Conservation (phyloP, 2,329 filamentous ascomycete species). For the Seiridium cupressi region DNA sequence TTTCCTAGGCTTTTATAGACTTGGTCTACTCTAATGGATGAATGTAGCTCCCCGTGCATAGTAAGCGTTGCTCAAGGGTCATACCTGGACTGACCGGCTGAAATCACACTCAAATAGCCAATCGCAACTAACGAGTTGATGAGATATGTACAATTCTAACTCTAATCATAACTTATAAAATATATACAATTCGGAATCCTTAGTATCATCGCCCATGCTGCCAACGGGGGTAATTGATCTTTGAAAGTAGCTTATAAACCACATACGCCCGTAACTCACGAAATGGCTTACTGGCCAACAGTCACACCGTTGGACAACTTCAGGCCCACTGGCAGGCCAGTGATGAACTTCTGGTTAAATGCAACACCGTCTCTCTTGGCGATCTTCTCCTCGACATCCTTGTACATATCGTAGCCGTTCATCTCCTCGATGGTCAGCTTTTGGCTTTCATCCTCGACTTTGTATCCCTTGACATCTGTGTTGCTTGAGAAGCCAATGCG, state of each 20-base stretch:
- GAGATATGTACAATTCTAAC: background rate
- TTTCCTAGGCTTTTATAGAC: too few species aligned
- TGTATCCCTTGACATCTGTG: slow-evolving; percentile 1
- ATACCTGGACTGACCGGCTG: background rate
- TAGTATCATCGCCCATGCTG: background rate
- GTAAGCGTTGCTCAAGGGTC: too few species aligned
- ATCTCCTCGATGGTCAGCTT: slow-evolving; percentile 9
- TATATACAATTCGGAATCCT: background rate
- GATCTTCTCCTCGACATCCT: slow-evolving; percentile 7
- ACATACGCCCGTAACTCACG: background rate
- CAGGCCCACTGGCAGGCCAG: slow-evolving; percentile 2
- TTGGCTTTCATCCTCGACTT: slow-evolving; percentile 2
- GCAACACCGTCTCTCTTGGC: background rate
- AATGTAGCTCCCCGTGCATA: background rate
- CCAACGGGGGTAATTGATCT: background rate
- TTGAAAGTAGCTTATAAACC: background rate
- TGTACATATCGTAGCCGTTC: slow-evolving; percentile 8
- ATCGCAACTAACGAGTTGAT: background rate
- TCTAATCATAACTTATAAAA: background rate
- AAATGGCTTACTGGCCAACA: background rate
- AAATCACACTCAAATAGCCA: background rate
- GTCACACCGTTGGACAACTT: slow-evolving; percentile 6
- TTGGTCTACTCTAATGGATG: background rate
- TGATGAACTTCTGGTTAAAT: slow-evolving; percentile 2
- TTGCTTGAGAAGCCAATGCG: slow-evolving; percentile 43